Base-by-base conservation (phyloP, 2,329 filamentous ascomycete species). In the Cercospora nicotianae region DNA sequence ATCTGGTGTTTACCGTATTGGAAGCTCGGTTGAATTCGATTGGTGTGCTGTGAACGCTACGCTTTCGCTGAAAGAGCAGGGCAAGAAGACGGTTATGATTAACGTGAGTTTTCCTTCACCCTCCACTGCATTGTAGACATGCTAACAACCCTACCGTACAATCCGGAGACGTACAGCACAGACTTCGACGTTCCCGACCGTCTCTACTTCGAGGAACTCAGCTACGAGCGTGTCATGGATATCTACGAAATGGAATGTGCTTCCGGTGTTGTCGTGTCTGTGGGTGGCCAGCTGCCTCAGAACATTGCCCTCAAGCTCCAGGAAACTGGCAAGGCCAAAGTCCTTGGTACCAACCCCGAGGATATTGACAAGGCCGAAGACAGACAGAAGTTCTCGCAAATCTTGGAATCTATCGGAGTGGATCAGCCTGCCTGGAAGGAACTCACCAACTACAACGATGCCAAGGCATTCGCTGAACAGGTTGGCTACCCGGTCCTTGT, bases 351-450 rank as follows among this genome's bases (percentile, higher is more conserved):
- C 0, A 88, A 98, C 76, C 95, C 95, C 42, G 86, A 89, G 77
- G 93, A 98, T 77, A 99, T 99, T 73, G 95, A 99, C 86, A 96
- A 94, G 84, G 95, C 95, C 58, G 95, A 99, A 82, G 94, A 99
- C 80, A 89, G 95, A 78, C 94, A 98, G 81, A 98, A 99, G 81
- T 99, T 99, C 85, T 97, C 94, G 23, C 91, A 94, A 76, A 98
- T 98, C 72, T 87, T 99, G 57, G 95, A 99, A 80, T 96, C 92
- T 80, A 97, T 98, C 75, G 94, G 94, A 68, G 89, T 99, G 65
- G 94, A 98, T 79, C 95, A 99, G 82, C 95, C 95, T 39, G 93
- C 93, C 9, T 99, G 95, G 95, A 97, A 96, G 82, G 95, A 99
- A 80, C 88, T 98, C 45, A 96, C 91, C 31, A 97, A 92, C 16